Evolutionary conservation across 768 basidiomycete genomes (phyloP), one percentile per base, ranked within the genome.

Genomic region (Pisolithus sp.): DNA sequence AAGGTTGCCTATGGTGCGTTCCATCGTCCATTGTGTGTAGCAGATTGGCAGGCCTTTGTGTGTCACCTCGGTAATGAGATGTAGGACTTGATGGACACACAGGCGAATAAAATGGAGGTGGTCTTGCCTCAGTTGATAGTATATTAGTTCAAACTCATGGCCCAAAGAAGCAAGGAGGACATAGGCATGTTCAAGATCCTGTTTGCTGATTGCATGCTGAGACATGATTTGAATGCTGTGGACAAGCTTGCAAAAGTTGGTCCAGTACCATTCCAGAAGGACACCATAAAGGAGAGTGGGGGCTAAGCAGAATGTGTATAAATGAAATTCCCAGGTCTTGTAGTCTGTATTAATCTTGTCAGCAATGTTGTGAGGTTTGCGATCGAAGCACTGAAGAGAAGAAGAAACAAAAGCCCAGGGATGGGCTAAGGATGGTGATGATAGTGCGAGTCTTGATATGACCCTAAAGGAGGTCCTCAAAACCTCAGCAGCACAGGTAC

Each of bases 81-180:
- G 70, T 3, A 36, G 15, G 15, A 62, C 30, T 10, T 50, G 42
- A 52, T 71, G 70, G 20, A 68, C 52, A 23, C 53, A 56, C 6
- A 57, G 70, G 2, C 55, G 53, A 10, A 62, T 51, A 47, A 72
- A 62, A 49, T 71, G 68, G 10, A 72, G 24, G 6, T 57, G 61
- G 45, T 64, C 58, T 9, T n/a, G 48, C 1, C 44, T 37, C 3
- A 57, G 61, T 21, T 62, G 59, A 46, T 54, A 56, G 49, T 69
- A 71, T 2, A 69, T 36, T 2, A 20, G 8, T 49, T 71, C 68
- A 48, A 61, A 71, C 10, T 66, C 67, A 3, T 30, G 30, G 10
- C 56, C 46, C 50, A 63, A 69, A 17, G 66, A 48, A 26, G 44
- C 36, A 4, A 67, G 49, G 4, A 54, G 28, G 2, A 26, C 7